phyloP scores from a whole-genome alignment of 2,329 filamentous ascomycete genomes.

The Aspergillus unguis region DNA sequence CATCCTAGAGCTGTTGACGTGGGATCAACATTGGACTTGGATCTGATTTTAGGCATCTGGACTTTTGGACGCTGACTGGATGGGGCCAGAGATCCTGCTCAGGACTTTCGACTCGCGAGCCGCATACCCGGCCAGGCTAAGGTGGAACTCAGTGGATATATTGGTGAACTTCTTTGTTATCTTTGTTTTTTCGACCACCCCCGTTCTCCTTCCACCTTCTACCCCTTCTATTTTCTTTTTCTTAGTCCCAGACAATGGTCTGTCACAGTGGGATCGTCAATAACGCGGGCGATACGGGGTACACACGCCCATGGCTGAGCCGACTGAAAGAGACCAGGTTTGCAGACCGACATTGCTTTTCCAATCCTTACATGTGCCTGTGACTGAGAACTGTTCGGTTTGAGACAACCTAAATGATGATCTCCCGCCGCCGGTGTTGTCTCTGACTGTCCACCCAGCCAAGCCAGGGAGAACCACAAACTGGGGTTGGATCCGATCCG shows the following conservation, averaged over 20 bases:
- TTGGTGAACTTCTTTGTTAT: slow-evolving; percentile 15
- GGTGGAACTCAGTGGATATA: not conserved
- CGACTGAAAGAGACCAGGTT: too few relatives aligned
- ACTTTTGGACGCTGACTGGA: too few relatives aligned
- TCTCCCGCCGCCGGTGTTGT: slow-evolving; percentile 17
- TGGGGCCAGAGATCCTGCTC: too few relatives aligned
- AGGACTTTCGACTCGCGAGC: too few relatives aligned
- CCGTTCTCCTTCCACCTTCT: not conserved
- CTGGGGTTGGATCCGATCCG: not conserved
- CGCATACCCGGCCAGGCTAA: too few relatives aligned
- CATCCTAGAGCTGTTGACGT: slow-evolving; percentile 11
- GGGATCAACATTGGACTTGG: slow-evolving; percentile 8
- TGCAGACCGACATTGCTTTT: not conserved
- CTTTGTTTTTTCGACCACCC: slow-evolving; percentile 8
- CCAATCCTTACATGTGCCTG: slow-evolving; percentile 2
- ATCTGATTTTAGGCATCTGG: too few relatives aligned
- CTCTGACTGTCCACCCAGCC: not conserved
- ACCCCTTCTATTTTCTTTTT: slow-evolving; percentile 6
- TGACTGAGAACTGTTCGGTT: not conserved
- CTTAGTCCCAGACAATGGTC: not conserved
- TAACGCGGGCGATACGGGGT: too few relatives aligned
- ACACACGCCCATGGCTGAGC: too few relatives aligned
- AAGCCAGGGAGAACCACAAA: slow-evolving; percentile 1
- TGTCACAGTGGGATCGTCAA: too few relatives aligned
- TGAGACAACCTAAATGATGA: slow-evolving; percentile 17